Base-by-base conservation (phyloP, 192 early-diverging fungal species). In the Coemansia sp. region DNA sequence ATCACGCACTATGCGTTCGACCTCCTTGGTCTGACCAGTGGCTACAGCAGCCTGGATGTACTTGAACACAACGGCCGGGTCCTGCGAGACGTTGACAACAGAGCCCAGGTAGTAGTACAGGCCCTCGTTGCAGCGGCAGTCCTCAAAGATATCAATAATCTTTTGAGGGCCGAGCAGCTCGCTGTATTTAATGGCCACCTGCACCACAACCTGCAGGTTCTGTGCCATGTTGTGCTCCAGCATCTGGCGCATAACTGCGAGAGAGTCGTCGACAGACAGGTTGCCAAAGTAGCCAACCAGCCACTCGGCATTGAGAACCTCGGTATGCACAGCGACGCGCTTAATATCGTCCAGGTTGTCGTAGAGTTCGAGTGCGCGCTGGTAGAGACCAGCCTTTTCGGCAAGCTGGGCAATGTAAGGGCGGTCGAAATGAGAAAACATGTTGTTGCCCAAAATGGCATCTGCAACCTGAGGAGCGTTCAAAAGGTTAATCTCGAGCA, bases 381-480 rank as follows among this genome's bases (percentile, higher is more conserved):
- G 97, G 77, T 91, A 96, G 36, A 99, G 84, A 15, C 96, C 96
- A 38, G 97, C 96, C 88, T 98, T 99, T 81, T 99, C 97, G 73
- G 96, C 98, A 65, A 99, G 89, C 54, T 85, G 77, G 14, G 94
- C 97, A 74, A 99, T 91, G 61, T 94, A 90, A 9, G 91, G 87
- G 14, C 92, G 89, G 76, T 99, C 97, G 78, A 98, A 99, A 73
- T 97, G 93, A 33, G 91, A 91, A 76, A 99, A 94, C 91, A 97
- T 93, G 69, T 94, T 87, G 74, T 97, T 97, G 48, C 96, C 92
- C 32, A 99, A 76, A 69, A 99, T 99, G 55, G 97, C 97, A 78
- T 99, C 97, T 15, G 97, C 97, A 18, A 99, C 97, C 71, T 98
- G 97, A 36, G 97, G 97, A 17, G 95, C 94, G 69, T 98, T 93